Conservation (phyloP, 805 yeast genomes). For the Huiozyma sinensis region DNA sequence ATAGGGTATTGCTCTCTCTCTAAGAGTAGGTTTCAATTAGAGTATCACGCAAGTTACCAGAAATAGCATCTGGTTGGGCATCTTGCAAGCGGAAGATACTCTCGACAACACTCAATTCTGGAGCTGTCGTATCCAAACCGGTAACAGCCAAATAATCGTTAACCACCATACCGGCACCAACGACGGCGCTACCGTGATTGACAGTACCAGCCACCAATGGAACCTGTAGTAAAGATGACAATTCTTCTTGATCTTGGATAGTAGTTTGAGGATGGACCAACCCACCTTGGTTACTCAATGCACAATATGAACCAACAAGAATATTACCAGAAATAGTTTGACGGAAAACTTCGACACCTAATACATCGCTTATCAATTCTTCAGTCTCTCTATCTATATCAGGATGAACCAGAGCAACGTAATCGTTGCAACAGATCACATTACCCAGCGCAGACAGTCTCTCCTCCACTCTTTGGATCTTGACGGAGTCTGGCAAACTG, state of each 20-base stretch:
- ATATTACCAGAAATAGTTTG: conserved; percentile 98
- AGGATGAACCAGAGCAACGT: conserved; percentile 97
- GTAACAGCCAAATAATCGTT: conserved; percentile 97
- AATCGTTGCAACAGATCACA: conserved; percentile 96
- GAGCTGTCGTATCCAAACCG: conserved; percentile 97
- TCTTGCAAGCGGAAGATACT: conserved; percentile 90
- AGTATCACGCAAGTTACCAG: conserved; percentile 81
- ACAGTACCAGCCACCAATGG: conserved; percentile 98
- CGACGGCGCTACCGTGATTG: conserved; percentile 94
- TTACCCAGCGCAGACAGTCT: conserved; percentile 94
- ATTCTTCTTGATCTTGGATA: conserved; percentile 95
- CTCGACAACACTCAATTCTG: conserved; percentile 93
- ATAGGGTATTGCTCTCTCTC: background rate
- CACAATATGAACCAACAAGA: conserved; percentile 91
- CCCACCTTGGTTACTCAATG: conserved; percentile 95
- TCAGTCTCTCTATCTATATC: conserved; percentile 99
- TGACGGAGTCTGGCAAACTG: conserved; percentile 88
- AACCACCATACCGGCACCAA: conserved; percentile 98
- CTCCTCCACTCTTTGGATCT: conserved; percentile 96
- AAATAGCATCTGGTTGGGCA: conserved; percentile 77
- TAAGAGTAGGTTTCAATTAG: conserved; percentile 84
- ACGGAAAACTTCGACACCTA: conserved; percentile 98
- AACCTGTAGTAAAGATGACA: conserved; percentile 87
- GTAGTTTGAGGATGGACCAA: conserved; percentile 96
- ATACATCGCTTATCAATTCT: conserved; percentile 93